These are phyloP conservation scores for Cystobasidium sp. DNA, from an alignment of 1,284 basidiomycete genomes.

Conservation along the genomic window DNA sequence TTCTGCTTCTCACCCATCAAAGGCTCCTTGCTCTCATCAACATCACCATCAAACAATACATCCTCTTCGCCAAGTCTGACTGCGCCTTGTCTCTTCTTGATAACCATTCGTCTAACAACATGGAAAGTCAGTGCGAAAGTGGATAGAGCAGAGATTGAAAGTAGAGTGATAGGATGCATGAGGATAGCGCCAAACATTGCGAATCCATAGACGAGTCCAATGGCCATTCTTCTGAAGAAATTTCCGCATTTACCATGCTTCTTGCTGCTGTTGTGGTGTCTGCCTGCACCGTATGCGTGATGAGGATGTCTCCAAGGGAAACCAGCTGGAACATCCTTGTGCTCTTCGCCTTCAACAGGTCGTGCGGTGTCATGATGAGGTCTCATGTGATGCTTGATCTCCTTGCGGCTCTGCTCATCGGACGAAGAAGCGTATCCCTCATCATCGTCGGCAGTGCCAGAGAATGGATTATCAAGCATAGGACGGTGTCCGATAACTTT, in stretches of 20 bases:
- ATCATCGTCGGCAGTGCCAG: conserved; percentile 36
- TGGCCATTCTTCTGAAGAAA: conserved; percentile 33
- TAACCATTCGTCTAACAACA: conserved; percentile 6
- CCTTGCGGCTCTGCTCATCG: not conserved
- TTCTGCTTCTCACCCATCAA: conserved; percentile 41
- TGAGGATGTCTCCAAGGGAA: conserved; percentile 21
- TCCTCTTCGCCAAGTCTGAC: conserved; percentile 12
- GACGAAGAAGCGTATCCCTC: conserved; percentile 5
- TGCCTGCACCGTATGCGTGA: not conserved
- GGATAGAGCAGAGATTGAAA: conserved; percentile 13
- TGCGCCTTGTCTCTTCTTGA: not conserved
- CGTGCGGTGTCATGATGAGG: not conserved
- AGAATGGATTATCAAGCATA: conserved; percentile 44
- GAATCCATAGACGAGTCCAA: conserved; percentile 30
- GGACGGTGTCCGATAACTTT: conserved; percentile 36
- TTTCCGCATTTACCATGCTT: conserved; percentile 15
- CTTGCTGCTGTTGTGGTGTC: no score
- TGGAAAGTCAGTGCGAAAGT: conserved; percentile 19
- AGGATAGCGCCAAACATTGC: conserved; percentile 30
- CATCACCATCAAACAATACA: not conserved
- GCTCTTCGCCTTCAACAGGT: not conserved
- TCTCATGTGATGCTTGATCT: conserved; percentile 7
- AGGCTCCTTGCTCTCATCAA: conserved; percentile 6
- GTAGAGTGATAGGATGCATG: conserved; percentile 33
- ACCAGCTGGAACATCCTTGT: conserved; percentile 6